Base-by-base conservation (phyloP, 148 eudicot genomes). In the Cornus florida region DNA sequence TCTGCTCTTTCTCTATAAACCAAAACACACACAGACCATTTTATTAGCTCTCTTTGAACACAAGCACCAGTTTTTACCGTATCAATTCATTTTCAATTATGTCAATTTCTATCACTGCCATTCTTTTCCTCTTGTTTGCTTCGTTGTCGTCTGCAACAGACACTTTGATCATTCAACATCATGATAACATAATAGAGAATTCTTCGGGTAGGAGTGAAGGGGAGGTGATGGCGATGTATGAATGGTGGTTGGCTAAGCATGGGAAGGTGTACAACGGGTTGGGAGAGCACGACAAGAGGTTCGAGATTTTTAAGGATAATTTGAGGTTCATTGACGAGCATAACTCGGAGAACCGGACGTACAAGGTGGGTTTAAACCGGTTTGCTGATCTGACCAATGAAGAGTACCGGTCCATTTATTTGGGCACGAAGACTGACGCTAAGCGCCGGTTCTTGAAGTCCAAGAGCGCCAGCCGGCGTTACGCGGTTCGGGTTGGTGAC, bases 311-410 rank as follows among this genome's bases (percentile, higher is more conserved):
- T 35, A 93, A 86, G 67, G 97, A 95, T 41, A 95, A 93, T 67
- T 81, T 93, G 57, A 90, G 80, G 64, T 95, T 91, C 74, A 86
- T 95, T 8, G 92, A 95, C 12, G 86, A 93, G 4, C 97, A 94
- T 48, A 93, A 87, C 79, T 81, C 92, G 0, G 82, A 24, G 7
- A 77, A 90, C 68, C 82, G 90, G 6, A 50, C 86, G 2, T 95
- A 93, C 62, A 88, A 84, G 74, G 80, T 95, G 17, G 97, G 98
- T 12, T 84, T 95, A 67, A 93, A 86, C 82, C 89, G 86, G 82
- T 95, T 93, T 80, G 97, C 97, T 60, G 98, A 93, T 79, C 57
- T 95, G 20, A 93, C 91, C 67, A 90, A 92, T 62, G 94, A 90
- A 4, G 98, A 95, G 87, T 93, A 88, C 66, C 83, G 92, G 80